A percentile compares a stretch with the other conserved stretches of the same genome.
Conservation (phyloP, 148 eudicot genomes). For the Cornus florida region DNA sequence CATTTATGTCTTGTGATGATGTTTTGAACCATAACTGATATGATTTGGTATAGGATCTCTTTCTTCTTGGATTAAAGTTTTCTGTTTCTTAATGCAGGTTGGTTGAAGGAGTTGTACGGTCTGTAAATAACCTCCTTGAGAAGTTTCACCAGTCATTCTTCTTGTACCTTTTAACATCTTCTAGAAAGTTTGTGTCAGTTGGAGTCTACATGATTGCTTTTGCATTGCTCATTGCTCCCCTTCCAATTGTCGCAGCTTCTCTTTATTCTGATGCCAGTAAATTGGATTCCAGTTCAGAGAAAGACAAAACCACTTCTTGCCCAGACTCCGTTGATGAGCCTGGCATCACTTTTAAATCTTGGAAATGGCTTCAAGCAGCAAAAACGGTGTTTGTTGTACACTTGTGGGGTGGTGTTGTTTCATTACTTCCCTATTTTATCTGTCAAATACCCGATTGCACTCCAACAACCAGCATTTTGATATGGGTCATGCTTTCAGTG, state of each 20-base stretch:
- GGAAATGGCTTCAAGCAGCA: slow-evolving; percentile 88
- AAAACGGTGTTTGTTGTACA: slow-evolving; percentile 70
- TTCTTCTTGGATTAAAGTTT: not conserved
- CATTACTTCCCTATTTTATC: slow-evolving; percentile 69
- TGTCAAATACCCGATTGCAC: slow-evolving; percentile 48
- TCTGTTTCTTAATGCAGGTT: slow-evolving; percentile 55
- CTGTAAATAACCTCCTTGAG: slow-evolving; percentile 94
- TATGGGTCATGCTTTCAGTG: slow-evolving; percentile 60
- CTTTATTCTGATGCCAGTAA: slow-evolving; percentile 69
- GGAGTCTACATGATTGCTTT: slow-evolving; percentile 98
- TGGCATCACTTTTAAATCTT: slow-evolving; percentile 35
- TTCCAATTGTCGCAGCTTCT: slow-evolving; percentile 87
- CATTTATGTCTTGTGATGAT: not conserved
- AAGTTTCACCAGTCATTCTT: slow-evolving; percentile 98
- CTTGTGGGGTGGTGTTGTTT: slow-evolving; percentile 68
- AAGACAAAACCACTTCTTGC: slow-evolving; percentile 20
- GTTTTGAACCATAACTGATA: not conserved
- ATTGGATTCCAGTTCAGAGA: slow-evolving; percentile 18
- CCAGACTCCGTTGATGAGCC: slow-evolving; percentile 17
- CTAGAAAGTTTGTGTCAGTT: slow-evolving; percentile 89
- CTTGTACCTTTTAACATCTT: slow-evolving; percentile 77
- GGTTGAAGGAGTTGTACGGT: slow-evolving; percentile 78
- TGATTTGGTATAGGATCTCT: not conserved
- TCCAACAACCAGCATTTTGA: slow-evolving; percentile 43
- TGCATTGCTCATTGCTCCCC: slow-evolving; percentile 85